Evolutionary conservation across 2,329 filamentous ascomycete species (phyloP), one percentile per base, ranked within the genome.

Genomic region (Nigrospora oryzae): DNA sequence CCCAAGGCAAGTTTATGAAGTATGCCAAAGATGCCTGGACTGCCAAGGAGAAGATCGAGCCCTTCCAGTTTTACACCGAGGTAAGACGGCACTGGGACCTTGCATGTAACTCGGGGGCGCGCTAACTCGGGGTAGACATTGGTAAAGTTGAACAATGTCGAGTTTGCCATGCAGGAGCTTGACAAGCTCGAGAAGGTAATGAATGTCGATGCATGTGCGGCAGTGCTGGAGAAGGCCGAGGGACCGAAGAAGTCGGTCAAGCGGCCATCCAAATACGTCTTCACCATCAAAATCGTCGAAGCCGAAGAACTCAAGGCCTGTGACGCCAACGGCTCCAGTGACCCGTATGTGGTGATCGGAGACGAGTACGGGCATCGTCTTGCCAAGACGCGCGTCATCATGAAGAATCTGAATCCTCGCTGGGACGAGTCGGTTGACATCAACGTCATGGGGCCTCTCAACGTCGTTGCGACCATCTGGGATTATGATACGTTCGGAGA

Each of bases 401-500:
- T 91, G 64, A 82, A 83, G 55, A 95, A 83, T 54, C 75, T 98
- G 38, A 97, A 94, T 61, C 93, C 93, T 28, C 83, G 91, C 16
- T 98, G 93, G 91, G 93, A 98, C 56, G 93, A 97, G 68, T 89
- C 89, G 1, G 86, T 97, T 40, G 93, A 98, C 60, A 95, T 98
- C 51, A 93, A 89, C 16, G 95, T 95, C 1, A 84, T 86, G 51
- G 89, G 90, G 0, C 82, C 93, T 11, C 76, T 98, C 46, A 96
- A 97, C 56, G 81, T 98, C 53, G 94, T 97, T 58, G 90, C 91
- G 31, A 98, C 93, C 1, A 86, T 97, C 36, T 98, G 93, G 93
- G 93, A 98, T 66, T 95, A 93, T 75, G 93, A 98, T 67, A 89
- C 89, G 13, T 84, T 98, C 56, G 93, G 93, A 44, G 93, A 97